These are phyloP conservation scores for Lumnitzera racemosa DNA, from an alignment of 345 rosid genomes.

Conservation along the genomic window DNA sequence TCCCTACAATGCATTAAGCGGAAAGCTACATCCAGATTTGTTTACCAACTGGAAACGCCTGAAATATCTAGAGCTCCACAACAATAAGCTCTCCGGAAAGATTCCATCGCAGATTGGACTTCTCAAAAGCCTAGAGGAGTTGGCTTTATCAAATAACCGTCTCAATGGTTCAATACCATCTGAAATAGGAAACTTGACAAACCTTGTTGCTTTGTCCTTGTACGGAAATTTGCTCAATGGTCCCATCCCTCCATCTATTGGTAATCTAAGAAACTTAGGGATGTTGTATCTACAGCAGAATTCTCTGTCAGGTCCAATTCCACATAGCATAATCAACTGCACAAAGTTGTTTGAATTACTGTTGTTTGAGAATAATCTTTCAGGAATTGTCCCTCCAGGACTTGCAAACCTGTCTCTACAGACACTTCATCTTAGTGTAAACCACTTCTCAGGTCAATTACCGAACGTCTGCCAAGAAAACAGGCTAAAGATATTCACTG, in stretches of 20 bases:
- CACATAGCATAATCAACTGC: constrained; percentile 6
- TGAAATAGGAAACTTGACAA: constrained; percentile 9
- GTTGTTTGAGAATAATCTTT: constrained; percentile 10
- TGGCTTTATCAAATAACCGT: constrained; percentile 1
- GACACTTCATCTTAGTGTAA: constrained; percentile 13
- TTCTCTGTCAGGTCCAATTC: constrained; percentile 16
- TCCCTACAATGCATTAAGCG: background rate
- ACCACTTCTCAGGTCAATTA: constrained; percentile 21
- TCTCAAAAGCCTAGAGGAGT: background rate
- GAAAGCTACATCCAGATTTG: background rate
- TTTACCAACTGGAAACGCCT: background rate
- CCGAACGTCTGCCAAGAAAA: constrained; percentile 21
- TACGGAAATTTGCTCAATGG: constrained; percentile 5
- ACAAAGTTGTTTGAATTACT: constrained; percentile 14
- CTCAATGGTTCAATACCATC: constrained; percentile 9
- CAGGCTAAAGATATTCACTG: constrained; percentile 15
- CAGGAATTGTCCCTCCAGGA: constrained; percentile 19
- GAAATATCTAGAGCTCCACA: background rate
- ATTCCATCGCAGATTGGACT: background rate
- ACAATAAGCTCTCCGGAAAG: background rate
- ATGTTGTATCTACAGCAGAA: constrained; percentile 7
- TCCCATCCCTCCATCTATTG: constrained; percentile 9
- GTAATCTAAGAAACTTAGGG: constrained; percentile 12
- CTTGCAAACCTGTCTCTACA: constrained; percentile 19
- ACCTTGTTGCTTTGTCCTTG: constrained; percentile 4